Base-by-base conservation (phyloP, 75 land plant species). In the Cunninghamia lanceolata region DNA sequence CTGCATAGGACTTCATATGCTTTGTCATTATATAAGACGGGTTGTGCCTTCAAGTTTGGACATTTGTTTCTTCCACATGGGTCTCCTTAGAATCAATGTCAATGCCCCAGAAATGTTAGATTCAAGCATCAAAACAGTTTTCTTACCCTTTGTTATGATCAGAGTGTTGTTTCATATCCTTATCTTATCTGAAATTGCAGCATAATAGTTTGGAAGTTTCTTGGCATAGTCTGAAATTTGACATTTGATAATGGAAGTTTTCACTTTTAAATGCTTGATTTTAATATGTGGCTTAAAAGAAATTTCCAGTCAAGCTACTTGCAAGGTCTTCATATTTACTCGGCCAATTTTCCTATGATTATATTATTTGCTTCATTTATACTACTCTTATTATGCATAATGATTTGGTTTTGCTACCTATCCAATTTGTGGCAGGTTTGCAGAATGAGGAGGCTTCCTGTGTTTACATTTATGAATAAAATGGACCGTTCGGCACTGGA, bases 401-500 rank as follows among this genome's bases (percentile, higher is more conserved):
- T 45, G 14, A 80, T 40, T 38, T 80, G 52, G 42, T 52, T 43
- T 80, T 80, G 50, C 28, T 34, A 52, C 19, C 66, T 36, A 84
- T 36, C 73, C 36, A 84, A 53, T 47, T 30, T 35, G 7, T 87
- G 43, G 28, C 89, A 91, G 92, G 92, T 91, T n/a, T 91, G 92
- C 86, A 85, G 92, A 86, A 91, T 91, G 92, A 92, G 92, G 70
- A 90, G 81, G 85, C 75, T 91, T 71, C 92, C 92, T 32, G 84
- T 90, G n/a, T 91, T 91, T 80, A 91, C 92, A 16, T 90, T 91
- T 68, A 87, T 91, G 19, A 91, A 91, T 87, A 91, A 91, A 87
- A 87, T 91, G 92, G 92, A 91, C 73, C 91, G 92, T 53, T 92
- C 92, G 38, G 92, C 92, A 68, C 40, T 91, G 39, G 91, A 90